Evolutionary conservation across 768 basidiomycete species (phyloP), one percentile per base, ranked within the genome.

Genomic region (Coprinopsis sp.): DNA sequence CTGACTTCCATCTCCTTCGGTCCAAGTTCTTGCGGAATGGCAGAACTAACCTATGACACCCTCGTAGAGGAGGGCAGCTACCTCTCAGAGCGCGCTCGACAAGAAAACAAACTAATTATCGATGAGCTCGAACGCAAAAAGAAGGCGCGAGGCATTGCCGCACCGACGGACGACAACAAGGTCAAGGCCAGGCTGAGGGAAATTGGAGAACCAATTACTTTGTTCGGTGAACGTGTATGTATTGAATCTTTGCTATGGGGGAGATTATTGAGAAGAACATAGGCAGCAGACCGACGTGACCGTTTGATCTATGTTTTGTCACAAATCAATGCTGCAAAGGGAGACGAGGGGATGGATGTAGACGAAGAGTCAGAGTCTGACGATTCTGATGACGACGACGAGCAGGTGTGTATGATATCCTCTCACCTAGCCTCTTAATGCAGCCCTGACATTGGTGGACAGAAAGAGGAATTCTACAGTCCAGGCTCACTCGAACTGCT

Each of bases 61-160:
- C 75, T 91, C 33, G 71, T 79, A 53, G 87, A 90, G 66, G 88
- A 90, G 74, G 84, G 82, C 7, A 81, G 80, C 61, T 87, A 85
- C 57, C 60, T 79, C 49, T 76, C 85, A 10, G 87, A 91, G 53
- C 70, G 87, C 33, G 88, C 87, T 47, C 74, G 80, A 55, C 62
- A 82, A 42, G 88, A 90, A 64, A 91, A 92, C 70, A 83, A 87
- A 58, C 85, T 86, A 53, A 81, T 98, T 44, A 74, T 98, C 37
- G 89, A 91, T 60, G 93, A 96, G 65, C 81, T 99, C n/a, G 96
- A 99, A 62, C 79, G 94, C 54, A 96, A 95, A 77, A 96, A 96
- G 74, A 87, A 91, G 58, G 87, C 94, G 11, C 78, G 96, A 53
- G 84, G 76, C 50, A 79, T 97, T 68, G 96, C 94, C 6, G 92